These are phyloP conservation scores for Opeltia flavorubescens DNA, from an alignment of 495 filamentous ascomycete species.

Conservation along the genomic window DNA sequence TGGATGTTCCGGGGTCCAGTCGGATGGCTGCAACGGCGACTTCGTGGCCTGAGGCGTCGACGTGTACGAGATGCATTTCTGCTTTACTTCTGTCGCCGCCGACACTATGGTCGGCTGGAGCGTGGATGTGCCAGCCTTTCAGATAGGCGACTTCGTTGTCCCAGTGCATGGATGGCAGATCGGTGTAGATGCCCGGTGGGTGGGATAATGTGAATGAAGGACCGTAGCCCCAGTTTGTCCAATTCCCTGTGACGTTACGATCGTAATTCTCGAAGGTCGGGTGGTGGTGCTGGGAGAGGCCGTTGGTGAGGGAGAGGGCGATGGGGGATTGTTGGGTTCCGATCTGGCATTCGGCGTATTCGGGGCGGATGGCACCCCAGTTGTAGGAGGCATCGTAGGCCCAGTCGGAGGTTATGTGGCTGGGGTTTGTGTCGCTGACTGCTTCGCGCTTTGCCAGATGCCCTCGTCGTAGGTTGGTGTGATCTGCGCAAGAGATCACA, in stretches of 20 bases:
- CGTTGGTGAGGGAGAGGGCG: slow-evolving; percentile 13
- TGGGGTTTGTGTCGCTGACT: neutral
- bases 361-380: slow-evolving; percentile 3
- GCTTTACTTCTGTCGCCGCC: slow-evolving; percentile 15
- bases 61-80: slow-evolving; percentile 21
- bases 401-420: neutral
- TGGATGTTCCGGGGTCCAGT: slow-evolving; percentile 16
- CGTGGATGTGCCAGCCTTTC: slow-evolving; percentile 22
- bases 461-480: neutral
- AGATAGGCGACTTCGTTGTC: slow-evolving; percentile 20
- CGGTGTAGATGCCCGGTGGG: slow-evolving; percentile 6
- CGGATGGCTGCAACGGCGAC: slow-evolving; percentile 19
- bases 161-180: slow-evolving; percentile 11
- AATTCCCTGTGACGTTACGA: slow-evolving; percentile 8
- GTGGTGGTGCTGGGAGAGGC: slow-evolving; percentile 14
- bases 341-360: slow-evolving; percentile 20
- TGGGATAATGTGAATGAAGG: slow-evolving; percentile 15
- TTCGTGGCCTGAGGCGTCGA: slow-evolving; percentile 13
- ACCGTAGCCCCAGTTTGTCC: slow-evolving; percentile 23
- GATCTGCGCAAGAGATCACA: neutral
- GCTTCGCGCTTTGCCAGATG: neutral
- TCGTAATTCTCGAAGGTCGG: slow-evolving; percentile 10
- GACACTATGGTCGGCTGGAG: slow-evolving; percentile 20
- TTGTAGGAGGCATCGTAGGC: neutral
- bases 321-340: slow-evolving; percentile 21